A percentile compares a stretch with the other conserved stretches of the same genome.
phyloP scores from a whole-genome alignment of 768 basidiomycete genomes.

The Lepiota subincarnata region DNA sequence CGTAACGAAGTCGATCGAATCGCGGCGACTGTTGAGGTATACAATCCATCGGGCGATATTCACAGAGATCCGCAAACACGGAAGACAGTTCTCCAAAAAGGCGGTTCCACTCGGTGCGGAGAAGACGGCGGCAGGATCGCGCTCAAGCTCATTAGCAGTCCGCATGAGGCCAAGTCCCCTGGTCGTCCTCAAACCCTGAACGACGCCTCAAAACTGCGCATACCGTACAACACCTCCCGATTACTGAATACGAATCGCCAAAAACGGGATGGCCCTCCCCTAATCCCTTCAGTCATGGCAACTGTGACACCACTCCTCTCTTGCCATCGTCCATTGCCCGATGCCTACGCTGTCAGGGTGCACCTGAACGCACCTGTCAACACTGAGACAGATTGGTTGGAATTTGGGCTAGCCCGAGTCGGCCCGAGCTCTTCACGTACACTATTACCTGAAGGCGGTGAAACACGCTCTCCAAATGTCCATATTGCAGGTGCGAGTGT shows the following conservation, averaged over 20 bases:
- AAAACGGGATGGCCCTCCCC: slow-evolving; percentile 50
- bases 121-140: slow-evolving; percentile 58
- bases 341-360: slow-evolving; percentile 58
- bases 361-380: slow-evolving; percentile 52
- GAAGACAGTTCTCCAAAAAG: slow-evolving; percentile 60
- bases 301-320: slow-evolving; percentile 49
- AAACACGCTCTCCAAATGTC: slow-evolving; percentile 36
- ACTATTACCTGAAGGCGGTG: slow-evolving; percentile 16
- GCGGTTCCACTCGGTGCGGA: slow-evolving; percentile 56
- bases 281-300: slow-evolving; percentile 57
- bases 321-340: slow-evolving; percentile 26
- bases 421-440: slow-evolving; percentile 11
- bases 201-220: slow-evolving; percentile 23
- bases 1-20: slow-evolving; percentile 51
- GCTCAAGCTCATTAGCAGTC: slow-evolving; percentile 34
- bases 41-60: slow-evolving; percentile 52
- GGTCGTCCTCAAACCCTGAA: slow-evolving; percentile 35
- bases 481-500: slow-evolving; percentile 57
- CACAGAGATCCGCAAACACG: slow-evolving; percentile 54
- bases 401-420: slow-evolving; percentile 65
- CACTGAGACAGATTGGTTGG: slow-evolving; percentile 66
- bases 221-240: slow-evolving; percentile 22
- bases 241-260: slow-evolving; percentile 24
- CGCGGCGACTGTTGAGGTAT: slow-evolving; percentile 53
- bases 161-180: slow-evolving; percentile 16